Evolutionary conservation across 2,329 filamentous ascomycete species (phyloP), one percentile per base, ranked within the genome.

Genomic region (Hypoxylon sp.): DNA sequence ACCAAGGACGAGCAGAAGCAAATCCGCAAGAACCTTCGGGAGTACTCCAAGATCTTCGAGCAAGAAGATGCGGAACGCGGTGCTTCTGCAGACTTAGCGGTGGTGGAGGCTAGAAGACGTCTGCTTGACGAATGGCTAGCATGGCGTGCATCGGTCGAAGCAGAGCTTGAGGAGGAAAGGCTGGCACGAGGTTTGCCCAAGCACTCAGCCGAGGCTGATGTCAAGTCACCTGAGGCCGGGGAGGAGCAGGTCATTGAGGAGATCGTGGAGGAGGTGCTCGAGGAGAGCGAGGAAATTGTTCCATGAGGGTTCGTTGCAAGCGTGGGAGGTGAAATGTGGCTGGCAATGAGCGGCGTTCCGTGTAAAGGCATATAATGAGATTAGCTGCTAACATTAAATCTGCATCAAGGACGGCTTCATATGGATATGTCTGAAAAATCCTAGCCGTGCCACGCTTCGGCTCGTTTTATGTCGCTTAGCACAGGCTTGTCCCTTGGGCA

Each of bases 1-100:
- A 90, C 88, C 80, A 97, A 97, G 83, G 95, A 98, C 69, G 95
- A 99, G 85, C 96, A 98, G 84, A 97, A 97, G 86, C 88, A 91
- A 76, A 93, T 98, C 76, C 95, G 96, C 84, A 97, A 97, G 88
- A 99, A 97, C 82, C 90, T 99, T 59, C 92, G 95, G 73, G 96
- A 98, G 81, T 99, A 97, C 88, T 93, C 90, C 79, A 92, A 93
- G 78, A 85, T 92, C 71, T 99, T 99, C 79, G 96, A 99, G 74
- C 93, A 97, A 82, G 91, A 97, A 78, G 96, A 99, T 81, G 88
- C 91, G 70, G 94, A 96, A 78, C 94, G 95, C 77, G 94, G 94
- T 77, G 95, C 94, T 68, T 95, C 93, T 60, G 96, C 95, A 74
- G 96, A 98, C 82, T 89, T 94, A 75, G 95, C 94, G 34, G 94